Evolutionary conservation across 2,329 filamentous ascomycete genomes (phyloP), one percentile per base, ranked within the genome.

Genomic region (Trichophyton benhamiae): DNA sequence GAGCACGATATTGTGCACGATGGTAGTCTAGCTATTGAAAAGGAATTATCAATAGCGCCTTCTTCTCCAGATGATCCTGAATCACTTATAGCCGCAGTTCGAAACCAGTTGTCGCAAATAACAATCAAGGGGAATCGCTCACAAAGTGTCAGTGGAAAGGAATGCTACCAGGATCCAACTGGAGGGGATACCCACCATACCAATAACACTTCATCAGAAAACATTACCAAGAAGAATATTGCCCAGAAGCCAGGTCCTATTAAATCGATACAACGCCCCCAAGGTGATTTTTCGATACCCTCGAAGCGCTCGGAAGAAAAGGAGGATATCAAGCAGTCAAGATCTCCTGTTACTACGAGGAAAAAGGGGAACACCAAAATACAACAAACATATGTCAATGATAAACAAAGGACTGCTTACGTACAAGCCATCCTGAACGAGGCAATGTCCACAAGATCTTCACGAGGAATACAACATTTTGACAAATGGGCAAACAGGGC

Each of bases 391-490:
- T 3, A 74, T 72, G 71, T 76, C 13, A 64, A 70, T 22, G 69
- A 76, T 63, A 65, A 67, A 36, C 70, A 72, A 57, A 63, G 65
- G 17, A 74, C 70, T 59, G 62, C 66, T 33, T 77, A 77, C 44
- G 73, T 72, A 15, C 68, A 65, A 1, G 66, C 70, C 15, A 74
- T 77, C 38, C 65, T 77, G 3, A 64, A 71, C 17, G 72, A 76
- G 66, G 72, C 72, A 3, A 52, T 73, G 17, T 74, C 75, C 0
- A 66, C 70, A 0, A 64, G 71, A 38, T 71, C 72, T 1, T 70
- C 72, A 0, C 68, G 71, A 49, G 69, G 68, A 9, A 70, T 76
- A 8, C 74, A 76, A 49, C 72, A 70, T 48, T 77, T 77, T 58
- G 64, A 63, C 49, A 70, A 70, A 9, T 77, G 75, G 75, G 73